Evolutionary conservation across 2,329 filamentous ascomycete species (phyloP).

Genomic region (Colletotrichum nymphaeae): DNA sequence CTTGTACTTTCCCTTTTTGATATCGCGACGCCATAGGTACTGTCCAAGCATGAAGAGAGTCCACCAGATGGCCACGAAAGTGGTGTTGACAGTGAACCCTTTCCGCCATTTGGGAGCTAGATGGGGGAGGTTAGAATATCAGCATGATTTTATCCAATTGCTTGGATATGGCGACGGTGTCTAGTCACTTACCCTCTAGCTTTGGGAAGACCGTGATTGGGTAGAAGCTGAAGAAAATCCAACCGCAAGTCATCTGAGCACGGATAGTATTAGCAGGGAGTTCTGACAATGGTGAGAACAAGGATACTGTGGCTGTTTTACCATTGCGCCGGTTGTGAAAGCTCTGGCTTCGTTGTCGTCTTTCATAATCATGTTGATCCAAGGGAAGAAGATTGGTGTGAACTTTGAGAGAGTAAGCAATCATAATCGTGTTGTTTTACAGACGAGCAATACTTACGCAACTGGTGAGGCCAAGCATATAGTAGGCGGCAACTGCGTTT

Average conservation of each 20-base stretch:
- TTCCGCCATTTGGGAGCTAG: constrained; percentile 32
- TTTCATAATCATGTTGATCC: constrained; percentile 35
- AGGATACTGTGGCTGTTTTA: no score
- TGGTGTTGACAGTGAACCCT: constrained; percentile 36
- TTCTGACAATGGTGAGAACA: no score
- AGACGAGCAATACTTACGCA: constrained; percentile 14
- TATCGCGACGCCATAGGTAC: constrained; percentile 12
- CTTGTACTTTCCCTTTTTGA: background rate
- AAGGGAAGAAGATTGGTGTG: constrained; percentile 35
- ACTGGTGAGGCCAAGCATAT: constrained; percentile 34
- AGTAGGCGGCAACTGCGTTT: constrained; percentile 24
- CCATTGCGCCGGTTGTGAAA: constrained; percentile 37
- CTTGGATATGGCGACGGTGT: no score
- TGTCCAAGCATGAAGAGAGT: constrained; percentile 16
- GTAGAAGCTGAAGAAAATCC: constrained; percentile 36
- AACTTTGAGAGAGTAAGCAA: no score
- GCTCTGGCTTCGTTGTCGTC: constrained; percentile 34
- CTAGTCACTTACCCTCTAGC: constrained; percentile 14
- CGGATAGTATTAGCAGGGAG: no score
- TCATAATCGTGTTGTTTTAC: no score
- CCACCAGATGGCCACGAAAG: constrained; percentile 14
- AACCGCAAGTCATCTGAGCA: constrained; percentile 29
- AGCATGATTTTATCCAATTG: no score
- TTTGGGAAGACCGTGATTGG: constrained; percentile 35
- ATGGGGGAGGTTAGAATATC: no score